Conservation (phyloP, 176 grass and related monocot genomes). For the Avena eriantha region DNA sequence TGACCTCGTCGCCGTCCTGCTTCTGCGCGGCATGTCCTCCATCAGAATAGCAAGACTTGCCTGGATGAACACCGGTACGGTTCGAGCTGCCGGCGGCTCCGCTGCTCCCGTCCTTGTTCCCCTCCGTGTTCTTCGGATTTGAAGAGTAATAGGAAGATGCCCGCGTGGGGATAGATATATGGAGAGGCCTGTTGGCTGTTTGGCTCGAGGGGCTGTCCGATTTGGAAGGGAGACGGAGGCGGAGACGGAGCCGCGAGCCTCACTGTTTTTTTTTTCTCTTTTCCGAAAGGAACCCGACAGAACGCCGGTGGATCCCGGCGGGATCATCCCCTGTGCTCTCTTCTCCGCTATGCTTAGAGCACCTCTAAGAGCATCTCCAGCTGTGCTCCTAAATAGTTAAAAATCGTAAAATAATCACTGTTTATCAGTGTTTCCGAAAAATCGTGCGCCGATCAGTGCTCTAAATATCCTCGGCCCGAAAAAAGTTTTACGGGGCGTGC, state of each 20-base stretch:
- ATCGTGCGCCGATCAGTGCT: too few relatives aligned
- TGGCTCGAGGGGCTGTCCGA: background rate
- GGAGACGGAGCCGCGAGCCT: background rate
- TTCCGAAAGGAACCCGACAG: too few relatives aligned
- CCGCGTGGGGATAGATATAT: background rate
- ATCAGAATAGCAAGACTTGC: background rate
- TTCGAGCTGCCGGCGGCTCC: background rate
- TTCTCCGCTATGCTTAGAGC: too few relatives aligned
- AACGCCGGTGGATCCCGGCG: too few relatives aligned
- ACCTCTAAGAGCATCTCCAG: too few relatives aligned
- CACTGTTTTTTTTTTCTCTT: too few relatives aligned
- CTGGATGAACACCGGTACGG: background rate
- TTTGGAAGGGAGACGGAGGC: background rate
- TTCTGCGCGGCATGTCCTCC: background rate
- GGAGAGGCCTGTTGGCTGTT: background rate
- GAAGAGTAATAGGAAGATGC: background rate
- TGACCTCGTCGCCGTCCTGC: background rate
- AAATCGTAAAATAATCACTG: too few relatives aligned
- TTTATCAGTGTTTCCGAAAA: too few relatives aligned
- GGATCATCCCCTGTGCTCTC: too few relatives aligned
- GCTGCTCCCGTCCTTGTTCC: background rate
- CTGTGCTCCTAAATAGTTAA: too few relatives aligned
- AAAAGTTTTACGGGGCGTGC: too few relatives aligned
- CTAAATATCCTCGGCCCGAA: too few relatives aligned
- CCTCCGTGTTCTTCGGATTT: background rate